phyloP scores from a whole-genome alignment of 495 filamentous ascomycete genomes.

The Aspergillus conjunctus region DNA sequence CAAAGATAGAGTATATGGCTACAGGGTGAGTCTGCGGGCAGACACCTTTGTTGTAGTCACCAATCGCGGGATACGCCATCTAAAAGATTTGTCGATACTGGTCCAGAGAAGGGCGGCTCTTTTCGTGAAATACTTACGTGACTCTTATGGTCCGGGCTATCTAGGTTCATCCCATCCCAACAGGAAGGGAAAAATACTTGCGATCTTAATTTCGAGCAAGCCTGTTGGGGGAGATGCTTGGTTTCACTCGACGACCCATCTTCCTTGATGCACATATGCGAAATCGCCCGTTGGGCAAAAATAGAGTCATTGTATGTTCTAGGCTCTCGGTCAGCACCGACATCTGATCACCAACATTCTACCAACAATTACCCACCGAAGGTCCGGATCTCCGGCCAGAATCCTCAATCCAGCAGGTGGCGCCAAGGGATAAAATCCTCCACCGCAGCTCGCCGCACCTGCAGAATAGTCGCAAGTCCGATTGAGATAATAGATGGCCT shows the following conservation, averaged over 20 bases:
- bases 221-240: constrained; percentile 23
- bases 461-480: constrained; percentile 30
- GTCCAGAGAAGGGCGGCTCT: background rate
- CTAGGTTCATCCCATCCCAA: constrained; percentile 59
- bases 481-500: constrained; percentile 31
- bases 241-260: constrained; percentile 26
- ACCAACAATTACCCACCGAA: constrained; percentile 20
- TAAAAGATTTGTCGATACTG: background rate
- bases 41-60: constrained; percentile 31
- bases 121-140: constrained; percentile 33
- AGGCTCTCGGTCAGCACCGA: background rate
- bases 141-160: constrained; percentile 53
- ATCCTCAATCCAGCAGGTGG: constrained; percentile 70
- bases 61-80: constrained; percentile 34
- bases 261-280: constrained; percentile 30
- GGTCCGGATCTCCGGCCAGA: constrained; percentile 62
- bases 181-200: constrained; percentile 60
- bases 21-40: constrained; percentile 53
- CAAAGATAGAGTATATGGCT: constrained; percentile 66
- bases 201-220: constrained; percentile 35
- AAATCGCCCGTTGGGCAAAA: constrained; percentile 28
- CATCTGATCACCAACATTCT: background rate
- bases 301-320: constrained; percentile 28
- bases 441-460: constrained; percentile 14
- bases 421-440: constrained; percentile 14